These are phyloP conservation scores for Bryoerythrophyllum caledonicum DNA, from an alignment of 225 moss, liverwort and hornwort genomes.

Conservation along the genomic window DNA sequence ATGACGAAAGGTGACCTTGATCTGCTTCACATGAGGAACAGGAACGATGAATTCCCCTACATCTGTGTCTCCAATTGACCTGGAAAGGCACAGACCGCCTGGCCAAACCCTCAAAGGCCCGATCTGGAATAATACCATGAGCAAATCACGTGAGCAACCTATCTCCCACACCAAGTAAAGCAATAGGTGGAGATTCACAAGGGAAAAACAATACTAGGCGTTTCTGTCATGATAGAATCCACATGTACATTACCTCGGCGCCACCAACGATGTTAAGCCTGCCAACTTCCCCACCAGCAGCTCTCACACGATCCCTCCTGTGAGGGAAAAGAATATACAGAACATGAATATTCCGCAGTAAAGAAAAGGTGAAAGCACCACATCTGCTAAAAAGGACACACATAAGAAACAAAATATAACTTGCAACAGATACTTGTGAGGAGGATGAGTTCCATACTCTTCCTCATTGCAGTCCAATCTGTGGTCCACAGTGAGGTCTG, in stretches of 20 bases:
- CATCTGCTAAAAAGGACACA: background rate
- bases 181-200: background rate
- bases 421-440: background rate
- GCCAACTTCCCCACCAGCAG: constrained; percentile 86
- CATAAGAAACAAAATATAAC: background rate
- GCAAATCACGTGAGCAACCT: constrained; percentile 15
- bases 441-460: constrained; percentile 57
- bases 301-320: constrained; percentile 77
- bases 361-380: background rate
- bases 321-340: background rate
- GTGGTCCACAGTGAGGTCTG: constrained; percentile 85
- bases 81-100: constrained; percentile 82
- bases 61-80: constrained; percentile 88
- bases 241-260: constrained; percentile 48
- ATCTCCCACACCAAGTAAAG: background rate
- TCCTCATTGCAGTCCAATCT: constrained; percentile 82
- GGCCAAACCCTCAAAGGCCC: constrained; percentile 95
- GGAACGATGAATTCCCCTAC: constrained; percentile 91
- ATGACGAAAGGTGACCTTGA: constrained; percentile 42
- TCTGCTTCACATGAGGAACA: constrained; percentile 89
- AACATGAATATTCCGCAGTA: background rate
- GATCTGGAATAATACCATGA: constrained; percentile 51
- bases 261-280: constrained; percentile 82
- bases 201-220: background rate
- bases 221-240: background rate